phyloP scores from a whole-genome alignment of 495 filamentous ascomycete genomes.

The Aspergillus campestris region DNA sequence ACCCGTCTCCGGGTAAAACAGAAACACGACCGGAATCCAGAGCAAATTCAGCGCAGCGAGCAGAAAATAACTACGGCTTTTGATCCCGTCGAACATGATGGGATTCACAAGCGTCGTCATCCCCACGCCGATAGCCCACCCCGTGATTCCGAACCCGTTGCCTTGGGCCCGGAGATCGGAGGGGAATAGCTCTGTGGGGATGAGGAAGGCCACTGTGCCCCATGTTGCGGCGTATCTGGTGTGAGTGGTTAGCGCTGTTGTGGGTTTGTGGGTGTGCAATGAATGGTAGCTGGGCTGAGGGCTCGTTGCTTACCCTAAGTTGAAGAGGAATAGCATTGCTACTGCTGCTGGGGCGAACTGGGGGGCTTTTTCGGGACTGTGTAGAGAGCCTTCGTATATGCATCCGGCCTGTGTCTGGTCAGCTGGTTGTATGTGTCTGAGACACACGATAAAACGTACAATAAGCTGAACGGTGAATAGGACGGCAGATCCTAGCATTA shows the following conservation, averaged over 20 bases:
- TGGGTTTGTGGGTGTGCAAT: background rate
- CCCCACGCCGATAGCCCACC: constrained; percentile 49
- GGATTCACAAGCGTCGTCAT: constrained; percentile 47
- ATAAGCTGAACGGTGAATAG: constrained; percentile 27
- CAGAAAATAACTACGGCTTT: constrained; percentile 44
- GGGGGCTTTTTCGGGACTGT: constrained; percentile 19
- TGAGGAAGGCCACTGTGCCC: constrained; percentile 46
- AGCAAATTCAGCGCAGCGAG: constrained; percentile 46
- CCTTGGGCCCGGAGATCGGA: constrained; percentile 45
- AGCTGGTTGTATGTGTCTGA: background rate
- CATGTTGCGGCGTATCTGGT: constrained; percentile 43
- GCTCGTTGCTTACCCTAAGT: constrained; percentile 29
- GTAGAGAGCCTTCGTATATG: constrained; percentile 30
- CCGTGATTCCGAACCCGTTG: constrained; percentile 49
- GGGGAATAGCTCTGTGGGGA: constrained; percentile 47
- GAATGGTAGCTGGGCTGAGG: background rate
- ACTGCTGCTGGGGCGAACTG: constrained; percentile 39
- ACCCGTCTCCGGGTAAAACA: constrained; percentile 52
- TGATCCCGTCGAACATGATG: constrained; percentile 38
- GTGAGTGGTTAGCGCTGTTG: no score
- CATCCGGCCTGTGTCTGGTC: constrained; percentile 21
- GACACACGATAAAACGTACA: constrained; percentile 10
- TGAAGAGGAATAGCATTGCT: constrained; percentile 46
- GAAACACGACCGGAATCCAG: constrained; percentile 43
- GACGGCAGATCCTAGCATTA: constrained; percentile 30